Evolutionary conservation across 805 yeast species (phyloP), one percentile per base, ranked within the genome.

Genomic region (Peterozyma toletana): DNA sequence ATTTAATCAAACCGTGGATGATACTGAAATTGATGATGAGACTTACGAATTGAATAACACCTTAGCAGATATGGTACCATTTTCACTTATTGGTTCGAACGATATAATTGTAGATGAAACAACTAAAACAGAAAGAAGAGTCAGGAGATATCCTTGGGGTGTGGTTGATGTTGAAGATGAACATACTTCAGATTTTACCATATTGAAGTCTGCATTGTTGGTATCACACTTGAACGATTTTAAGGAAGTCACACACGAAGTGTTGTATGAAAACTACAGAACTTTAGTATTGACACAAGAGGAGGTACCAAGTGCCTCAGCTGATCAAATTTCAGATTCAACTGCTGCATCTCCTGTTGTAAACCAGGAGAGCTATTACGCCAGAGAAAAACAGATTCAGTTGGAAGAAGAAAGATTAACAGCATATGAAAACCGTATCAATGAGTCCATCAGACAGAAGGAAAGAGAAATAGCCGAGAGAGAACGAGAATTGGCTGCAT

Each of bases 321-420:
- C 27, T 21, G 27, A 7, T 5, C 27, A 21, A 21, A 37, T 17
- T 9, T 27, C 38, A 11, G 17, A 16, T 14, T 35, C 41, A 9
- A 27, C 38, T 31, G 30, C n/a, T 29, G 18, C 30, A 34, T 21
- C 16, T 31, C 18, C 9, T 7, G 39, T 40, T 14, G 41, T 41
- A 41, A 48, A 35, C 35, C 48, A 40, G 6, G 42, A 43, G 13
- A 52, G 46, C 45, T 70, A 69, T 52, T 49, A 63, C 47, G 77
- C 79, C 35, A 86, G 91, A 63, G 97, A 89, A 62, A 96, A 87
- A 64, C 95, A 87, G 65, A 85, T 88, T 55, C 80, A 86, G 55
- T 68, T 83, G 42, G 96, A 89, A 64, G 96, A 89, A 66, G 96
- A 86, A 64, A 77, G 95, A 65, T 73, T 89, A 57, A 81, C 75